Percentiles rank a stretch among this genome's conserved stretches.
These are phyloP conservation scores for Paulownia fortunei DNA, from an alignment of 257 asterid genomes.

Conservation along the genomic window DNA sequence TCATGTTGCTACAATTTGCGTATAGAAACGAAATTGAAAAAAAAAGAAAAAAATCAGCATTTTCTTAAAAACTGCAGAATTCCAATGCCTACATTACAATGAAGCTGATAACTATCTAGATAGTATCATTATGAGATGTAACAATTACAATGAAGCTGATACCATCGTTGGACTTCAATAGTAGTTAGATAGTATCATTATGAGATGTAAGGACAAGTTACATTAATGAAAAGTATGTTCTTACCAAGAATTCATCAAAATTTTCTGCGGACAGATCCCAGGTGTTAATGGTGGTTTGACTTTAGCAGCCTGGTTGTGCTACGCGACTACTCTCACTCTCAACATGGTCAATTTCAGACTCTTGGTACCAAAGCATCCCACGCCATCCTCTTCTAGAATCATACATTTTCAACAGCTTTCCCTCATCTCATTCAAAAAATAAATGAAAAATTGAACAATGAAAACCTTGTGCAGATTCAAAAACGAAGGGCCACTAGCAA, in stretches of 20 bases:
- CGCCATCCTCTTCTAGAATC: not conserved
- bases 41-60: no score
- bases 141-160: no score
- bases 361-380: slow-evolving; percentile 14
- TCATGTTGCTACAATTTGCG: no score
- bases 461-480: not conserved
- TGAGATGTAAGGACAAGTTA: not conserved
- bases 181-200: slow-evolving; percentile 19
- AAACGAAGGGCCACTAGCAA: not conserved
- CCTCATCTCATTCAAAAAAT: not conserved
- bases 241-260: not conserved
- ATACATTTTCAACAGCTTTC: not conserved
- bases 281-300: slow-evolving; percentile 22
- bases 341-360: not conserved
- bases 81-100: not conserved
- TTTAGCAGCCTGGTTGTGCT: not conserved
- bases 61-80: not conserved
- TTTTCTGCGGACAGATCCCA: not conserved
- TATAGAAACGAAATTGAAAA: no score
- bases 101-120: no score
- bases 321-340: not conserved
- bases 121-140: no score
- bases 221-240: not conserved
- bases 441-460: not conserved
- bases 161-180: not conserved